Conservation (phyloP, 2,329 filamentous ascomycete genomes). For the Pestalotiopsis sp. region DNA sequence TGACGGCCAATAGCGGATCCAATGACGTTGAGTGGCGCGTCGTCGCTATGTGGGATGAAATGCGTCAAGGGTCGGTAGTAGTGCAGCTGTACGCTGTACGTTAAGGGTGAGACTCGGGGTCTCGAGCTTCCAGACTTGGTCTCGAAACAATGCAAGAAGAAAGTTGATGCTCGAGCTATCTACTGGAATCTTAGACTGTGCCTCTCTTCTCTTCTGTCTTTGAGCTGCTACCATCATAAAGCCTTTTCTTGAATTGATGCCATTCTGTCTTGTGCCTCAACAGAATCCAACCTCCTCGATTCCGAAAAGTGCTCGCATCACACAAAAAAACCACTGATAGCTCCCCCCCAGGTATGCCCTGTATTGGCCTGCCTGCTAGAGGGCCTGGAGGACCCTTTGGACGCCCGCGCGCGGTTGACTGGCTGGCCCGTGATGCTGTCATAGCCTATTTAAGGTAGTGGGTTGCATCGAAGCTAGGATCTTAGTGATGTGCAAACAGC, state of each 20-base stretch:
- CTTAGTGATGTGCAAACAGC: not conserved
- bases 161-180: too few relatives aligned
- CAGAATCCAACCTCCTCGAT: too few relatives aligned
- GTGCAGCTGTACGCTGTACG: too few relatives aligned
- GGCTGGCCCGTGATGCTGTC: not conserved
- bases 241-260: too few relatives aligned
- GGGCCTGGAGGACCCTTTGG: not conserved
- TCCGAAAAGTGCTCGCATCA: too few relatives aligned
- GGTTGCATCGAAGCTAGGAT: not conserved
- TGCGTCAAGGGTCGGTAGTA: not conserved
- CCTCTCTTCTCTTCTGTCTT: too few relatives aligned
- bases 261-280: too few relatives aligned
- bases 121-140: not conserved
- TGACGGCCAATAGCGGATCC: slow-evolving; percentile 9
- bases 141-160: not conserved
- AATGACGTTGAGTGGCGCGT: slow-evolving; percentile 11
- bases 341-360: too few relatives aligned
- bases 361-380: too few relatives aligned
- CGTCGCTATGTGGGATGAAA: not conserved
- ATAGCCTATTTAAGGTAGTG: not conserved
- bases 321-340: too few relatives aligned
- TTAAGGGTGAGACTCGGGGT: not conserved
- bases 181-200: too few relatives aligned
- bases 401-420: not conserved
- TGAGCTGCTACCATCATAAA: too few relatives aligned